These are phyloP conservation scores for Penicillium corylophilum DNA, from an alignment of 2,329 filamentous ascomycete genomes.

Conservation along the genomic window DNA sequence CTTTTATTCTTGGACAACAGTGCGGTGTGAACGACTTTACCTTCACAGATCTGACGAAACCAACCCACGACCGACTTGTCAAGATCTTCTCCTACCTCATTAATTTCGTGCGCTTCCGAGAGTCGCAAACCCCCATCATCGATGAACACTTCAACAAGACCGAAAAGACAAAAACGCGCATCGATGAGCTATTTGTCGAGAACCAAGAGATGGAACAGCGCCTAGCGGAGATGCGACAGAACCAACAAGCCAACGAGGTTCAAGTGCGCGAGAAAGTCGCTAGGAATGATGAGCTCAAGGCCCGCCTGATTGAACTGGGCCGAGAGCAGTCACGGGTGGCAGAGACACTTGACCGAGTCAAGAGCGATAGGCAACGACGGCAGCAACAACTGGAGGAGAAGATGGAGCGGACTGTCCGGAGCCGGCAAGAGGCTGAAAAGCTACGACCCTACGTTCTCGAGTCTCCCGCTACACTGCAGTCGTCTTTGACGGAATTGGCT, in stretches of 20 bases:
- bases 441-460: slow-evolving; percentile 89
- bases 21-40: slow-evolving; percentile 93
- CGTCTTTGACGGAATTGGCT: slow-evolving; percentile 76
- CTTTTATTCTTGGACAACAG: slow-evolving; percentile 36
- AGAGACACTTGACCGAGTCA: slow-evolving; percentile 77
- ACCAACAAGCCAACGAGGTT: slow-evolving; percentile 75
- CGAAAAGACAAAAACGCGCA: slow-evolving; percentile 79
- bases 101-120: slow-evolving; percentile 96
- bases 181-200: slow-evolving; percentile 79
- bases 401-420: slow-evolving; percentile 56
- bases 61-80: slow-evolving; percentile 83
- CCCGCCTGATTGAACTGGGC: slow-evolving; percentile 74
- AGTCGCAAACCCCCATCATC: slow-evolving; percentile 84
- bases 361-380: slow-evolving; percentile 74
- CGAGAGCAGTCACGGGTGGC: slow-evolving; percentile 80
- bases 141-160: slow-evolving; percentile 92
- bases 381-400: slow-evolving; percentile 59
- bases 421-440: slow-evolving; percentile 83
- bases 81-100: slow-evolving; percentile 98
- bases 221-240: slow-evolving; percentile 76
- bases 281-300: slow-evolving; percentile 84
- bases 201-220: slow-evolving; percentile 84
- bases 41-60: slow-evolving; percentile 87
- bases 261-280: slow-evolving; percentile 81
- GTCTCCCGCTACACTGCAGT: slow-evolving; percentile 78